Conservation (phyloP, 257 asterid species). For the Solanum ossicruentum region DNA sequence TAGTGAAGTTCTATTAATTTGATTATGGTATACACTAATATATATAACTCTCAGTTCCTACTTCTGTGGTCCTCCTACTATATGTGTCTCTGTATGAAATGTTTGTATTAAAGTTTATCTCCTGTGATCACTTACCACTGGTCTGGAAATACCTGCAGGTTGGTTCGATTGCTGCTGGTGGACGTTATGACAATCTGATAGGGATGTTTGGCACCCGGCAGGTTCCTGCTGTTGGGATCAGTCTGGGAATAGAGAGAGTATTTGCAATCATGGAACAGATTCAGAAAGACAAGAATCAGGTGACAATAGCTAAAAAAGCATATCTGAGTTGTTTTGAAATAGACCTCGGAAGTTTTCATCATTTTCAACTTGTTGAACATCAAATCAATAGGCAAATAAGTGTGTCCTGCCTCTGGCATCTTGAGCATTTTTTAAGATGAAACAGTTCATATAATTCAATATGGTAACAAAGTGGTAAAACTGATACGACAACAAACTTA, state of each 20-base stretch:
- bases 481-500: not conserved
- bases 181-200: slow-evolving; percentile 85
- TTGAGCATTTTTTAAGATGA: not conserved
- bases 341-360: not conserved
- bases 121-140: not conserved
- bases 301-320: slow-evolving; percentile 2
- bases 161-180: slow-evolving; percentile 98
- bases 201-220: slow-evolving; percentile 79
- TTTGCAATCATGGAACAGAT: slow-evolving; percentile 82
- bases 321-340: not conserved
- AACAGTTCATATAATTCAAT: not conserved
- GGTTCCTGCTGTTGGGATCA: slow-evolving; percentile 93
- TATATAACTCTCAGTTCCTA: not conserved
- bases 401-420: not conserved
- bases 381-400: not conserved
- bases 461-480: not conserved
- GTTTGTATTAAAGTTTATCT: not conserved
- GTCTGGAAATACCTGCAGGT: slow-evolving; percentile 34
- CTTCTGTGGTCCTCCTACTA: not conserved
- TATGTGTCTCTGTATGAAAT: not conserved
- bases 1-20: not conserved
- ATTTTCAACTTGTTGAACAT: not conserved
- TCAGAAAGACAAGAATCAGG: slow-evolving; percentile 60
- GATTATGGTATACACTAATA: not conserved
- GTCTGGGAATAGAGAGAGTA: slow-evolving; percentile 91